phyloP scores from a whole-genome alignment of 345 rosid genomes.

The Eucalyptus microcorys region DNA sequence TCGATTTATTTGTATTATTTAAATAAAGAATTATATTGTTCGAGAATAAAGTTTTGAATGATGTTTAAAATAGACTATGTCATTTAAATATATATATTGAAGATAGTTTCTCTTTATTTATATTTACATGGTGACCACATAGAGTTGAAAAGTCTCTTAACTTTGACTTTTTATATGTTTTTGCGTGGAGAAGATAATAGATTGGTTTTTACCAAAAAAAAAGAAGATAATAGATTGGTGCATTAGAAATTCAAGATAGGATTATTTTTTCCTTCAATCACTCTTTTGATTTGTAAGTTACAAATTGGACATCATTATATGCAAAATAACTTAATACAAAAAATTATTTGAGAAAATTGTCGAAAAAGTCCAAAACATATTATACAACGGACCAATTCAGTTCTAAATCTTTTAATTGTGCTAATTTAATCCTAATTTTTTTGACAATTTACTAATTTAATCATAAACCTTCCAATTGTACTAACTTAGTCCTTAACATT shows the following conservation, averaged over 20 bases:
- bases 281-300: background rate
- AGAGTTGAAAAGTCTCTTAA: background rate
- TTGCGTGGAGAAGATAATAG: background rate
- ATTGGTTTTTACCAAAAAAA: no score
- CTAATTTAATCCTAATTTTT: background rate
- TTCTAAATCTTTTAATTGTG: background rate
- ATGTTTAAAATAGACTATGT: background rate
- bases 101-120: no score
- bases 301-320: background rate
- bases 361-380: background rate
- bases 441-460: background rate
- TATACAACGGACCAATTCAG: accelerated
- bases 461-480: background rate
- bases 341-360: background rate
- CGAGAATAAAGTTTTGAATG: no score
- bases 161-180: no score
- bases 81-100: no score
- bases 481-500: background rate
- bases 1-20: background rate
- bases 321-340: background rate
- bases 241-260: background rate
- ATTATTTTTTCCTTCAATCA: background rate
- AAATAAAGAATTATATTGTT: background rate
- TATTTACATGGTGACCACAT: background rate
- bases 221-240: background rate